phyloP scores from a whole-genome alignment of 805 yeast species.

The Lipomyces kockii region DNA sequence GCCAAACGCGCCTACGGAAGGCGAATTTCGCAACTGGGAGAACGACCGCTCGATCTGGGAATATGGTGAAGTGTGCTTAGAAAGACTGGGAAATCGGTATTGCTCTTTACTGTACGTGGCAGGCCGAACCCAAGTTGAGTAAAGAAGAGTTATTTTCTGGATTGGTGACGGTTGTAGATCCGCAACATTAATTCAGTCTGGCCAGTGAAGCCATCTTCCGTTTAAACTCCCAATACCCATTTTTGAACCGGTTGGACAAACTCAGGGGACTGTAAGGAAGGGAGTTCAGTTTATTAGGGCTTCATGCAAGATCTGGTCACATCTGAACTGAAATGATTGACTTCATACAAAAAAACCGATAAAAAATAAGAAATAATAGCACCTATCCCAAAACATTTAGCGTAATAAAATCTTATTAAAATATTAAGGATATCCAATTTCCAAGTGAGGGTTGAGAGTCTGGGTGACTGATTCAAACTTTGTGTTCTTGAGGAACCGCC shows the following conservation, averaged over 20 bases:
- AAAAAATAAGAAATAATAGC: neutral
- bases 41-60: neutral
- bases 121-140: neutral
- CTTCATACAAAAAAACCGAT: no score
- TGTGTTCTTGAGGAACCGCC: no score
- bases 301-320: neutral
- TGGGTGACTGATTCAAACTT: neutral
- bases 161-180: neutral
- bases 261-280: neutral
- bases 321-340: neutral
- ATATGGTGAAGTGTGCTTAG: neutral
- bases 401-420: no score
- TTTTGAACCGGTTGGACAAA: neutral
- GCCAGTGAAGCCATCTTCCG: neutral
- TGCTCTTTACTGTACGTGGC: neutral
- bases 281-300: neutral
- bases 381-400: neutral
- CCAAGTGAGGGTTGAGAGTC: neutral
- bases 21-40: conserved; percentile 5
- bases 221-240: neutral
- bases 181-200: neutral
- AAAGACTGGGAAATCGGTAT: neutral
- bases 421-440: no score
- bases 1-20: conserved; percentile 1
- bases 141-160: neutral